phyloP scores from a whole-genome alignment of 495 filamentous ascomycete species.

The Talaromyces trachyspermus region DNA sequence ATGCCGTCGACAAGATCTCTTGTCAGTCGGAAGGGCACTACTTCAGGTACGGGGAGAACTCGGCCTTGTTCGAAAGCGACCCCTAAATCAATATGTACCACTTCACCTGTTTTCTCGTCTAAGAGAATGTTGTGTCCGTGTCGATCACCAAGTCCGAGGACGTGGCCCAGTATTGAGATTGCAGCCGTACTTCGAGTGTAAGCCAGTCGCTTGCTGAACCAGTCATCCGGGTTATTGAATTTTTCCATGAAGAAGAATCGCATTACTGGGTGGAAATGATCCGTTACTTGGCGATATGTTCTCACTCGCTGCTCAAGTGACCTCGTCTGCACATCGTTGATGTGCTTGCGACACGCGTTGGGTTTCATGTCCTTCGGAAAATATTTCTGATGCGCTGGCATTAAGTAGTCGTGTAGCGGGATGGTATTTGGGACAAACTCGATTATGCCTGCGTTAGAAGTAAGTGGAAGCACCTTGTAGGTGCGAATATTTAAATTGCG shows the following conservation, averaged over 20 bases:
- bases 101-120: slow-evolving; percentile 83
- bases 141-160: slow-evolving; percentile 89
- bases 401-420: slow-evolving; percentile 79
- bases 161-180: slow-evolving; percentile 89
- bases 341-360: slow-evolving; percentile 65
- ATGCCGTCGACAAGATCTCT: slow-evolving; percentile 94
- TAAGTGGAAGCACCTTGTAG: slow-evolving; percentile 92
- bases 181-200: slow-evolving; percentile 91
- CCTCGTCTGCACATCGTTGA: slow-evolving; percentile 60
- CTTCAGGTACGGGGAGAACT: slow-evolving; percentile 84
- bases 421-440: slow-evolving; percentile 94
- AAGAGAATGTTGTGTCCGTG: slow-evolving; percentile 96
- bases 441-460: slow-evolving; percentile 78
- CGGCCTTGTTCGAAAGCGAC: slow-evolving; percentile 95
- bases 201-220: slow-evolving; percentile 78
- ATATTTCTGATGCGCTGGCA: slow-evolving; percentile 83
- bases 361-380: slow-evolving; percentile 78
- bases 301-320: slow-evolving; percentile 62
- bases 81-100: slow-evolving; percentile 93
- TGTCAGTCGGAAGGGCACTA: slow-evolving; percentile 93
- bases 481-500: slow-evolving; percentile 83
- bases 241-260: slow-evolving; percentile 94
- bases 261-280: slow-evolving; percentile 88
- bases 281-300: slow-evolving; percentile 63
- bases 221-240: slow-evolving; percentile 90